These are phyloP conservation scores for Planoprotostelium fungivorum DNA, from an alignment of 78 protist genomes.

Conservation along the genomic window DNA sequence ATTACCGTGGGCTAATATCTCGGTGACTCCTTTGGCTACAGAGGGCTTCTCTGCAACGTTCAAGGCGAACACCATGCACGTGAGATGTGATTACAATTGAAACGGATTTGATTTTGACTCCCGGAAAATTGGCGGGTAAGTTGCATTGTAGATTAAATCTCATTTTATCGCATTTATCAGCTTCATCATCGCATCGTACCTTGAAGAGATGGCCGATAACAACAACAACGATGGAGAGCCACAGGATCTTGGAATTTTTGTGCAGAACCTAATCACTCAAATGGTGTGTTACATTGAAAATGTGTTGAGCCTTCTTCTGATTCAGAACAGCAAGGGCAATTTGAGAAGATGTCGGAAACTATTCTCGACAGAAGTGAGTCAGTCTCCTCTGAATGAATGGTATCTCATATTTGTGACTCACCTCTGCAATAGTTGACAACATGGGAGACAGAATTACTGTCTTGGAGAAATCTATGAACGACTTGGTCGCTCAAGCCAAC, in stretches of 20 bases:
- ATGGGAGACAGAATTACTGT: background rate
- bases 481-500: background rate
- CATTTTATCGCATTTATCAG: no score
- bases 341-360: background rate
- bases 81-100: background rate
- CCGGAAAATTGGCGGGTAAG: no score
- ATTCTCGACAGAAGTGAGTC: background rate
- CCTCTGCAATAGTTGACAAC: background rate
- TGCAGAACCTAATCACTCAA: background rate
- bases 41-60: slow-evolving; percentile 98
- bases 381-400: no score
- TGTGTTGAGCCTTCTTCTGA: background rate
- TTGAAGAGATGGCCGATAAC: background rate
- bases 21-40: slow-evolving; percentile 88
- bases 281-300: background rate
- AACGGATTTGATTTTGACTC: no score
- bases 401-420: no score
- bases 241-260: background rate
- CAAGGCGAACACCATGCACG: slow-evolving; percentile 29
- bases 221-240: background rate
- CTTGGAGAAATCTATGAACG: background rate
- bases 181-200: no score
- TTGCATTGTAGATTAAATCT: no score
- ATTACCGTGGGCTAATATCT: slow-evolving; percentile 52
- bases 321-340: background rate